Percentiles rank a stretch among this genome's conserved stretches.
Evolutionary conservation across 2,329 filamentous ascomycete species (phyloP).

Genomic region (Penicillium sp.): DNA sequence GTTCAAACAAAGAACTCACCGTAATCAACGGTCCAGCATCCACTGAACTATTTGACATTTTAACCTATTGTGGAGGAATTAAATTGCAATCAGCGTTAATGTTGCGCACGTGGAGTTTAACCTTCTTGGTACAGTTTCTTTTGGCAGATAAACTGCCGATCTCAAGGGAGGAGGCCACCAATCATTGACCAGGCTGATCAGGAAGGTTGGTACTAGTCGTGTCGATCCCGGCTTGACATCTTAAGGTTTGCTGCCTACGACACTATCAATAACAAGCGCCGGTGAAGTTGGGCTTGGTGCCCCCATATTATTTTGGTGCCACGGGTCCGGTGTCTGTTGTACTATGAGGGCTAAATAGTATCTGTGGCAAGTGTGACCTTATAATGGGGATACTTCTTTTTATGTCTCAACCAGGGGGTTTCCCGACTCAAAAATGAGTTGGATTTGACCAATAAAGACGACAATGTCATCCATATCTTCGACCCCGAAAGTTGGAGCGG

Average conservation of each 20-base stretch:
- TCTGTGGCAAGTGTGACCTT: neutral
- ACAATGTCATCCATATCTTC: neutral
- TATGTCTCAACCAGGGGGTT: too few species aligned
- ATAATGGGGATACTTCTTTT: neutral
- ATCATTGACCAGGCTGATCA: neutral
- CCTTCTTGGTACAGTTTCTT: neutral
- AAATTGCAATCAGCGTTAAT: neutral
- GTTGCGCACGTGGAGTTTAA: neutral
- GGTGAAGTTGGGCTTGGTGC: neutral
- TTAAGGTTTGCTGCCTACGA: neutral
- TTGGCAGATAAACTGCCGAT: neutral
- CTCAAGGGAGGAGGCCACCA: neutral
- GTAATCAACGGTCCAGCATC: neutral
- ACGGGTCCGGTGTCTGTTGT: neutral
- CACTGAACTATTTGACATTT: neutral
- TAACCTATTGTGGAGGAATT: neutral
- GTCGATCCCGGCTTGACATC: neutral
- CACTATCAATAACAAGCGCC: too few species aligned
- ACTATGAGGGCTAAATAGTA: too few species aligned
- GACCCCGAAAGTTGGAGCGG: neutral
- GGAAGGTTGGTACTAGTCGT: neutral
- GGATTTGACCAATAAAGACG: neutral
- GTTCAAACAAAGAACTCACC: neutral
- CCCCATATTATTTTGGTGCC: neutral
- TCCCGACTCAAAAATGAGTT: neutral